These are phyloP conservation scores for Leccinellum albellum DNA, from an alignment of 768 basidiomycete species.

Conservation along the genomic window DNA sequence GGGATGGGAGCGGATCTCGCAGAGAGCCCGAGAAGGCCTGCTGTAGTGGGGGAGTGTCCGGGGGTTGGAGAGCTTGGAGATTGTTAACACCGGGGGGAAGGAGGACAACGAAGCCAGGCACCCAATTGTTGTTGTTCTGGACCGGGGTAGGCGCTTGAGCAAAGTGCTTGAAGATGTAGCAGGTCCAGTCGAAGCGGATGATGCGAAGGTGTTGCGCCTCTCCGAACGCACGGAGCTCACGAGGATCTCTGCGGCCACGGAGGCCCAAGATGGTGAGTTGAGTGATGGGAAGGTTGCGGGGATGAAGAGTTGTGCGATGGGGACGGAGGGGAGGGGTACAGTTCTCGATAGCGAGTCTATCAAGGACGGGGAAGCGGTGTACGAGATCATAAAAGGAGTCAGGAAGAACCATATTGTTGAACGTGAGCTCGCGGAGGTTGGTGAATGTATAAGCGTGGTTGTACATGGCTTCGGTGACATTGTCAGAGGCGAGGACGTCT, in stretches of 20 bases:
- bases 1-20: conserved; percentile 14
- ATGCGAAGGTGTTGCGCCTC: conserved; percentile 35
- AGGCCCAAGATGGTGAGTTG: conserved; percentile 39
- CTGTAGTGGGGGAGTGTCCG: not conserved
- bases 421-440: conserved; percentile 36
- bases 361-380: conserved; percentile 35
- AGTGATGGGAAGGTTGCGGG: conserved; percentile 40
- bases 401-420: conserved; percentile 37
- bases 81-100: conserved; percentile 5
- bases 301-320: conserved; percentile 20
- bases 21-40: conserved; percentile 8
- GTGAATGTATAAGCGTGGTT: conserved; percentile 23
- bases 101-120: conserved; percentile 9
- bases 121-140: conserved; percentile 13
- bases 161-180: conserved; percentile 35
- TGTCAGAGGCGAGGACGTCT: conserved; percentile 20
- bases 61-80: conserved; percentile 11
- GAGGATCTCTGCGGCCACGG: conserved; percentile 26
- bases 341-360: conserved; percentile 39
- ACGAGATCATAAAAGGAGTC: conserved; percentile 34
- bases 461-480: conserved; percentile 20
- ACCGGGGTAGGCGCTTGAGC: conserved; percentile 1
- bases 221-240: conserved; percentile 32
- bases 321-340: conserved; percentile 29
- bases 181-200: conserved; percentile 44